Conservation (phyloP, 805 yeast species). For the Blastobotrys robertii region DNA sequence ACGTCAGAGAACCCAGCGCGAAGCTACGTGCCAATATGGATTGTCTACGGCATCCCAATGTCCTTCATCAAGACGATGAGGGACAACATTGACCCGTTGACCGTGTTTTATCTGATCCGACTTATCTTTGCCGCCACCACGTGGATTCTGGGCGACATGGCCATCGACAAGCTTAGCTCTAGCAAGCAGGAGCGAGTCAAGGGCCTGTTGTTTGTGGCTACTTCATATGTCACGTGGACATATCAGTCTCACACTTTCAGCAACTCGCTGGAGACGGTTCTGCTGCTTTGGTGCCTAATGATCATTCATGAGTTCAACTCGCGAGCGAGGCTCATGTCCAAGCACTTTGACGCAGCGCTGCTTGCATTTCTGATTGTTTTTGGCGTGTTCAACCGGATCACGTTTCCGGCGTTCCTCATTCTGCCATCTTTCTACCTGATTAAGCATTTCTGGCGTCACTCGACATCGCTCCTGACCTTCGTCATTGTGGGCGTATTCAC, state of each 20-base stretch:
- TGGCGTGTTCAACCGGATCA: constrained; percentile 78
- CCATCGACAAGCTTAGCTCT: constrained; percentile 38
- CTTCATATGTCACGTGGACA: constrained; percentile 63
- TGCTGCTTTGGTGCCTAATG: constrained; percentile 42
- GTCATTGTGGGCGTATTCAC: constrained; percentile 29
- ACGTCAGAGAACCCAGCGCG: constrained; percentile 47
- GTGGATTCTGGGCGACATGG: constrained; percentile 31
- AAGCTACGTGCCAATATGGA: constrained; percentile 57
- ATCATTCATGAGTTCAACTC: constrained; percentile 34
- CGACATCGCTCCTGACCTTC: constrained; percentile 27
- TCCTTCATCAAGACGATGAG: constrained; percentile 31
- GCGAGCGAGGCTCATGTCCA: constrained; percentile 17
- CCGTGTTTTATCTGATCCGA: constrained; percentile 45
- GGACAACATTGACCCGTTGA: constrained; percentile 35
- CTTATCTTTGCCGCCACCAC: constrained; percentile 35
- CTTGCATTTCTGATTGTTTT: constrained; percentile 45
- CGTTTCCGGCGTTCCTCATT: constrained; percentile 66
- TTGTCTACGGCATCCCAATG: constrained; percentile 58
- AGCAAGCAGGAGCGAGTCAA: constrained; percentile 39
- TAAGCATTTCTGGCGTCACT: constrained; percentile 33
- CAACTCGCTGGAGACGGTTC: constrained; percentile 60
- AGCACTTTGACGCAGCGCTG: constrained; percentile 30
- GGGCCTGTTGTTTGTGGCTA: constrained; percentile 33
- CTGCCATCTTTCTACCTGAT: constrained; percentile 47
- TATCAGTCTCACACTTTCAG: constrained; percentile 84